Conservation (phyloP, 2,329 filamentous ascomycete genomes). For the Neocucurbitaria cava region DNA sequence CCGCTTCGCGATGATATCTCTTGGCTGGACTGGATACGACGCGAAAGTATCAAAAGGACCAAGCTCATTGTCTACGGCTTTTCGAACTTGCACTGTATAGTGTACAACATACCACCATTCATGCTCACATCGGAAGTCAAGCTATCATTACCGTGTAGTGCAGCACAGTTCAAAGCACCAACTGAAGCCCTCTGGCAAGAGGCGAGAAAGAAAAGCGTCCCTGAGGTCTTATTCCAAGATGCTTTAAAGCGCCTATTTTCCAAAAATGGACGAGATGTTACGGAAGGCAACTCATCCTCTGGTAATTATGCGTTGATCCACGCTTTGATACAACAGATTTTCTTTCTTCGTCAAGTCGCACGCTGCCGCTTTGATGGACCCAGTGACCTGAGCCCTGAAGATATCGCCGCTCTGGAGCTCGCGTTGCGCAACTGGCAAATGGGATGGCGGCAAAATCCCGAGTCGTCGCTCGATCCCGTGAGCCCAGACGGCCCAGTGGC, state of each 20-base stretch:
- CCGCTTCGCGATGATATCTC: slow-evolving; percentile 63
- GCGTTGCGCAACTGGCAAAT: slow-evolving; percentile 53
- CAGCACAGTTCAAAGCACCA: slow-evolving; percentile 62
- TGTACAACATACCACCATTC: slow-evolving; percentile 67
- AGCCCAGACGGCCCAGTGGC: slow-evolving; percentile 67
- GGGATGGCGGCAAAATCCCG: slow-evolving; percentile 50
- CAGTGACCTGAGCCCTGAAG: slow-evolving; percentile 44
- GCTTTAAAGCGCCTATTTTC: slow-evolving; percentile 45
- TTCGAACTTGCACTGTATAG: slow-evolving; percentile 67
- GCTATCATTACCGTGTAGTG: slow-evolving; percentile 61
- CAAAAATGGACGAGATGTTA: slow-evolving; percentile 39
- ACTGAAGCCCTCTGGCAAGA: slow-evolving; percentile 59
- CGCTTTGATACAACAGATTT: slow-evolving; percentile 75
- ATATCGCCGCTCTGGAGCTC: slow-evolving; percentile 52
- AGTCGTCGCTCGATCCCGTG: slow-evolving; percentile 57
- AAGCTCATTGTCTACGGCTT: slow-evolving; percentile 65
- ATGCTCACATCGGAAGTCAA: slow-evolving; percentile 63
- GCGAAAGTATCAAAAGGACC: slow-evolving; percentile 61
- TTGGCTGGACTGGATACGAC: slow-evolving; percentile 62
- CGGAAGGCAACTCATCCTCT: slow-evolving; percentile 39
- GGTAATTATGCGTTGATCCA: slow-evolving; percentile 77
- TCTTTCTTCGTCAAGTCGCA: slow-evolving; percentile 66
- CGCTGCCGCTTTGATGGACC: slow-evolving; percentile 43
- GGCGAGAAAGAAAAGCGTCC: slow-evolving; percentile 29
- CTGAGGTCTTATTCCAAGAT: slow-evolving; percentile 40